Conservation (phyloP, 1,284 basidiomycete genomes). For the Testicularia cyperi region DNA sequence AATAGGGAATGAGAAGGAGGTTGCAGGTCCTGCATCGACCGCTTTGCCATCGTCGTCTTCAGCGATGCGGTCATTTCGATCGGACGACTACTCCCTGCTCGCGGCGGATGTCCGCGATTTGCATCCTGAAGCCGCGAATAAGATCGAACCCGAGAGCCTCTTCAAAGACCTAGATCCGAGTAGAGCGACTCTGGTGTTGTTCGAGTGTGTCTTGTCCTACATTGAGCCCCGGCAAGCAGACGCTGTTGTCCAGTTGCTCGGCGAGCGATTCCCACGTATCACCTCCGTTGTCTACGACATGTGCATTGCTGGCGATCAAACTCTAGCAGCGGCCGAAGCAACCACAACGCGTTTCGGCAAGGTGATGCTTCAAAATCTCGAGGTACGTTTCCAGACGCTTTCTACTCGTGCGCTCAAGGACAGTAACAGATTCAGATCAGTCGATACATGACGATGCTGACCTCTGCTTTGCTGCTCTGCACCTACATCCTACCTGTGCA, state of each 20-base stretch:
- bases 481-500: too few relatives aligned
- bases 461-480: too few relatives aligned
- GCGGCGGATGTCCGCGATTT: slow-evolving; percentile 21
- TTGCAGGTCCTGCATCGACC: too few relatives aligned
- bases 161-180: slow-evolving; percentile 13
- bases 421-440: too few relatives aligned
- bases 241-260: slow-evolving; percentile 26
- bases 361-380: slow-evolving; percentile 58
- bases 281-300: slow-evolving; percentile 55
- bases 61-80: too few relatives aligned
- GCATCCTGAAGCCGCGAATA: slow-evolving; percentile 4
- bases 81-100: slow-evolving; percentile 21
- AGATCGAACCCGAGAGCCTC: slow-evolving; percentile 9
- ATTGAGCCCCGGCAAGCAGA: slow-evolving; percentile 32
- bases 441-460: too few relatives aligned
- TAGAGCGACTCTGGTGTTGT: slow-evolving; percentile 50
- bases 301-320: slow-evolving; percentile 47
- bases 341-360: slow-evolving; percentile 41
- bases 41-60: too few relatives aligned
- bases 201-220: slow-evolving; percentile 58
- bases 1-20: too few relatives aligned
- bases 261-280: slow-evolving; percentile 6
- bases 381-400: too few relatives aligned
- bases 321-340: background rate
- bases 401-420: too few relatives aligned